Conservation (phyloP, 2,329 filamentous ascomycete species). For the Ilyonectria robusta region DNA sequence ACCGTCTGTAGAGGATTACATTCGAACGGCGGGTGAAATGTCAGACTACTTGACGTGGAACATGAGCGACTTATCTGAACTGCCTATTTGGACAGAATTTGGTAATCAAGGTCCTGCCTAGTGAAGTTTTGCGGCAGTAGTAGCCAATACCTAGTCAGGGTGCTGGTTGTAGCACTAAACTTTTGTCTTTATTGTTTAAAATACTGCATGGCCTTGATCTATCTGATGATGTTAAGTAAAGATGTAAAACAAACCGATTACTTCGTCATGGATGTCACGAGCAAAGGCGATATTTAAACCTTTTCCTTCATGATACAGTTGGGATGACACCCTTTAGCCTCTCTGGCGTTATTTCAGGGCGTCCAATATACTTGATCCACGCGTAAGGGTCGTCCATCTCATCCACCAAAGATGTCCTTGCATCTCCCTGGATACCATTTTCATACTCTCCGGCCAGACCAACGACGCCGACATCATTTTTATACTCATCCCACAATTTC, state of each 20-base stretch:
- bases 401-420: conserved; percentile 6
- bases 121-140: no score
- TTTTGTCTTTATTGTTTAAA: no score
- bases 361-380: conserved; percentile 34
- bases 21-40: not conserved
- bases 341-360: conserved; percentile 25
- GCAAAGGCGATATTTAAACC: no score
- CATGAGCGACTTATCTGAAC: not conserved
- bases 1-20: not conserved
- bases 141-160: no score
- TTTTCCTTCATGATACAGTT: not conserved
- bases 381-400: conserved; percentile 31
- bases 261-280: no score
- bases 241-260: no score
- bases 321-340: conserved; percentile 17
- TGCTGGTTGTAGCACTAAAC: no score
- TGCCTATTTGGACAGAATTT: not conserved
- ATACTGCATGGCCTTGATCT: no score
- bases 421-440: no score
- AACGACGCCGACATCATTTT: conserved; percentile 27
- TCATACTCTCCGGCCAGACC: conserved; percentile 22
- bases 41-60: not conserved
- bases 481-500: conserved; percentile 31
- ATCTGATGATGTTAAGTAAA: no score
- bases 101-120: not conserved